Percentiles rank a stretch among this genome's conserved stretches.
phyloP scores from a whole-genome alignment of 139 green algal species.

The Desmodesmus armatus region DNA sequence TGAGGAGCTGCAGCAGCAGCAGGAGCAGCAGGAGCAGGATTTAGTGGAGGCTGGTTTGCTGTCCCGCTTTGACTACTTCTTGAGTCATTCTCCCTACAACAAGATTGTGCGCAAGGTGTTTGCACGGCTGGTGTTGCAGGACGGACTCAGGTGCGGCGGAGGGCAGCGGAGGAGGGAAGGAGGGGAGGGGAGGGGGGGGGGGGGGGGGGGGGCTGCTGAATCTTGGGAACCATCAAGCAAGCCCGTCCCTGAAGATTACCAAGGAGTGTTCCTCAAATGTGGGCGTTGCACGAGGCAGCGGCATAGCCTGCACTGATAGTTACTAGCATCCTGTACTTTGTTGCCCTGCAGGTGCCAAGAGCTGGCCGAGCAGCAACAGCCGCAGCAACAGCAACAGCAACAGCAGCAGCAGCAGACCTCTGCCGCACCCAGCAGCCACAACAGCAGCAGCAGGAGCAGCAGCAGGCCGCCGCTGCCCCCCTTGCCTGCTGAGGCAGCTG shows the following conservation, averaged over 20 bases:
- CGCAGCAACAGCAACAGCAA: slow-evolving; percentile 12
- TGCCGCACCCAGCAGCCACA: background rate
- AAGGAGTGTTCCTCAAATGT: too few species aligned
- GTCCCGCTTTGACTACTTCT: slow-evolving; percentile 59
- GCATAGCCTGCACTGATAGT: too few species aligned
- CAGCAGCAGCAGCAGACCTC: background rate
- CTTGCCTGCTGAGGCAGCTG: slow-evolving; percentile 4
- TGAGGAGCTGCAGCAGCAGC: too few species aligned
- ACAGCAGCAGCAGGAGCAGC: slow-evolving; percentile 24
- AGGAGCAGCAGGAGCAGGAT: slow-evolving; percentile 39
- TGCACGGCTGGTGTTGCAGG: slow-evolving; percentile 70
- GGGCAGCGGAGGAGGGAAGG: background rate
- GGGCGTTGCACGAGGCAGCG: background rate
- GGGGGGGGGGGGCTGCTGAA: too few species aligned
- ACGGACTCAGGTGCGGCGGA: slow-evolving; percentile 50
- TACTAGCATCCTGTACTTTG: too few species aligned
- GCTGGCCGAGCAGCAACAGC: background rate
- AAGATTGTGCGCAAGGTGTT: slow-evolving; percentile 86
- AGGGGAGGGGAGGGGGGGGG: too few species aligned
- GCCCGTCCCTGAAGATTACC: too few species aligned
- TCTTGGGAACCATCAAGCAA: background rate
- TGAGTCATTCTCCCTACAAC: slow-evolving; percentile 83
- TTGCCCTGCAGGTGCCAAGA: too few species aligned
- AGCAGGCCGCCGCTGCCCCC: slow-evolving; percentile 8
- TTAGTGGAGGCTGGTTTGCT: slow-evolving; percentile 52